A percentile compares a stretch with the other conserved stretches of the same genome.
These are phyloP conservation scores for Lentinula aciculospora DNA, from an alignment of 768 basidiomycete genomes.

Conservation along the genomic window DNA sequence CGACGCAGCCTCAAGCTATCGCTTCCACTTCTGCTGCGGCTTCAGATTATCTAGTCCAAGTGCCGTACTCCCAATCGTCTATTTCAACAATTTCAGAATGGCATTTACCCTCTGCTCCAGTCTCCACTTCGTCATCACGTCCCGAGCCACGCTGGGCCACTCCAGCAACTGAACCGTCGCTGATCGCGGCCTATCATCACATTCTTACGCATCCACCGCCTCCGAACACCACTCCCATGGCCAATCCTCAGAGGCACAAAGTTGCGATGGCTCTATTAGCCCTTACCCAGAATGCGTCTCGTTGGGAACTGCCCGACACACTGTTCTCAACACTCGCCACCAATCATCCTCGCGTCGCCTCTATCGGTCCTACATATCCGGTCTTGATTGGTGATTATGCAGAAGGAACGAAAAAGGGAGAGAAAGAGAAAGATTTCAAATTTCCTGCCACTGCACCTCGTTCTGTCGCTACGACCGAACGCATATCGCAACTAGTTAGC, in stretches of 20 bases:
- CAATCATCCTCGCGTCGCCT: conserved; percentile 53
- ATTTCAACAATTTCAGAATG: conserved; percentile 60
- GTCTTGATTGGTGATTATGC: conserved; percentile 33
- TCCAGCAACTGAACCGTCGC: conserved; percentile 57
- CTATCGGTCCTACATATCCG: conserved; percentile 65
- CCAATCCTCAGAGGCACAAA: conserved; percentile 64
- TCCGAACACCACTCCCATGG: conserved; percentile 24
- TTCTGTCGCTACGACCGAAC: conserved; percentile 37
- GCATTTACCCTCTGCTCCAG: conserved; percentile 53
- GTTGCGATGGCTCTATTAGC: conserved; percentile 68
- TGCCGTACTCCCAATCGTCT: conserved; percentile 71
- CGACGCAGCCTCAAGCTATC: conserved; percentile 27
- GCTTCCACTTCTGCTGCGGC: conserved; percentile 41
- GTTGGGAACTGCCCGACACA: conserved; percentile 68
- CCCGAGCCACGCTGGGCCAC: conserved; percentile 31
- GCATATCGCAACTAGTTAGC: conserved; percentile 58
- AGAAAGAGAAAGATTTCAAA: conserved; percentile 49
- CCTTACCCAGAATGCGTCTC: conserved; percentile 47
- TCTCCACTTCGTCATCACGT: conserved; percentile 8
- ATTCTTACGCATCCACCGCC: conserved; percentile 68
- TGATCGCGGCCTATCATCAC: conserved; percentile 69
- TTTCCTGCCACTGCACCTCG: conserved; percentile 44
- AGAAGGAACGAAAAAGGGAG: conserved; percentile 29
- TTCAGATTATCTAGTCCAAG: conserved; percentile 65
- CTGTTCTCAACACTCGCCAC: conserved; percentile 55